These are phyloP conservation scores for Hypomontagnella monticulosa DNA, from an alignment of 495 filamentous ascomycete species.

Conservation along the genomic window DNA sequence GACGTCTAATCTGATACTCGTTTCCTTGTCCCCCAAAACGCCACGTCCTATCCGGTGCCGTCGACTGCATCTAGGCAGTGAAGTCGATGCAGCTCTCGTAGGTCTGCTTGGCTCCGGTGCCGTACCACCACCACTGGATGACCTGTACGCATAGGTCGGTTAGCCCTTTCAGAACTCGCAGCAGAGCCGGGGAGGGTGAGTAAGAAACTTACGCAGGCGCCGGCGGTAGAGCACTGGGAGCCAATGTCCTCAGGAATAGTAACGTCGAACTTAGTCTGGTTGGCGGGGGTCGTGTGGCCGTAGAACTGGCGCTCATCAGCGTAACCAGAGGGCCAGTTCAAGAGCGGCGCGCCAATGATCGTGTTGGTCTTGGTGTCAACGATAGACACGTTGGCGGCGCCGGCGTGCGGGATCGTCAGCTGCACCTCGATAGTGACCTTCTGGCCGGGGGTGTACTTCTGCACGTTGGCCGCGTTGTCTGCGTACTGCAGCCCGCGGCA, in stretches of 20 bases:
- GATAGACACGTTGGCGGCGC: constrained; percentile 74
- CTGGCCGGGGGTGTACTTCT: constrained; percentile 68
- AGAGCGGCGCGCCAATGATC: constrained; percentile 65
- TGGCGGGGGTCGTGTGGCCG: constrained; percentile 63
- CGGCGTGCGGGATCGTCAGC: constrained; percentile 66
- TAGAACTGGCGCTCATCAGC: constrained; percentile 57
- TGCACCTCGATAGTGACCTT: constrained; percentile 65
- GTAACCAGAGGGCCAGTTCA: constrained; percentile 61
- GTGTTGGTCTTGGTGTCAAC: constrained; percentile 69
- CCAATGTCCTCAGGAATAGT: constrained; percentile 69
- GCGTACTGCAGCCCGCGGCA: constrained; percentile 78
- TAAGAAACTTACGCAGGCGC: constrained; percentile 61
- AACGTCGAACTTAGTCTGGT: constrained; percentile 71
- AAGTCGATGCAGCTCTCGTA: constrained; percentile 81
- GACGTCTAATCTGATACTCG: constrained; percentile 7
- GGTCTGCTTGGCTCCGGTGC: constrained; percentile 71
- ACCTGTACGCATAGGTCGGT: constrained; percentile 51
- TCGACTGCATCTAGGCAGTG: constrained; percentile 51
- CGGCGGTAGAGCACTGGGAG: constrained; percentile 64
- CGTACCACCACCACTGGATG: constrained; percentile 77
- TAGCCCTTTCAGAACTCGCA: not conserved
- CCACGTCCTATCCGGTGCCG: not conserved
- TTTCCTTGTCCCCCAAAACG: not conserved
- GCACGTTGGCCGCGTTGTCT: constrained; percentile 74
- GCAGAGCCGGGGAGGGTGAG: not conserved